Evolutionary conservation across 306 rosid species (phyloP).

Genomic region (Parietaria judaica): DNA sequence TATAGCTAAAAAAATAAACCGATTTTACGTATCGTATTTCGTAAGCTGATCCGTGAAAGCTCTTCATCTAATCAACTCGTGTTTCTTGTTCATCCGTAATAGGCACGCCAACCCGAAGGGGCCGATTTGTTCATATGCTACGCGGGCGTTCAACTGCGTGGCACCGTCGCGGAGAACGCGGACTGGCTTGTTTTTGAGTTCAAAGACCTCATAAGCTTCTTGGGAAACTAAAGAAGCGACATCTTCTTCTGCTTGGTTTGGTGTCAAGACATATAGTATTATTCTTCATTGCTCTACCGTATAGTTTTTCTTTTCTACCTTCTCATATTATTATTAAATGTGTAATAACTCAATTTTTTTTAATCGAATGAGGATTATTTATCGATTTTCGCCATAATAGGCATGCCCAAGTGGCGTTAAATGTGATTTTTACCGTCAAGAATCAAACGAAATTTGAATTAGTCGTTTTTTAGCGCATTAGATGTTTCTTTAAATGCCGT

Average conservation of each 20-base stretch:
- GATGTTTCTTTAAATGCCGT: no score
- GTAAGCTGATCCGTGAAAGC: no score
- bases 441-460: no score
- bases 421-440: no score
- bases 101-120: slow-evolving; percentile 87
- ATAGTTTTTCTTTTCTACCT: background rate
- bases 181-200: slow-evolving; percentile 76
- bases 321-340: background rate
- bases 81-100: background rate
- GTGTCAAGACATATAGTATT: background rate
- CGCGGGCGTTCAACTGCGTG: slow-evolving; percentile 79
- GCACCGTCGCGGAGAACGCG: slow-evolving; percentile 74
- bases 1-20: no score
- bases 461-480: no score
- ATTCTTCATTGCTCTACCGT: background rate
- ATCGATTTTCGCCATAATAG: no score
- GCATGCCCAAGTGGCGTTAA: no score
- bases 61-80: background rate
- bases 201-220: slow-evolving; percentile 43
- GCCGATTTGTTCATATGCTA: slow-evolving; percentile 86
- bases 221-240: slow-evolving; percentile 1
- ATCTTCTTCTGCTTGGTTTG: background rate
- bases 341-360: background rate
- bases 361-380: background rate
- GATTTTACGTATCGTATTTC: no score